Conservation (phyloP, 805 yeast genomes). For the Pichia cephalocereana region DNA sequence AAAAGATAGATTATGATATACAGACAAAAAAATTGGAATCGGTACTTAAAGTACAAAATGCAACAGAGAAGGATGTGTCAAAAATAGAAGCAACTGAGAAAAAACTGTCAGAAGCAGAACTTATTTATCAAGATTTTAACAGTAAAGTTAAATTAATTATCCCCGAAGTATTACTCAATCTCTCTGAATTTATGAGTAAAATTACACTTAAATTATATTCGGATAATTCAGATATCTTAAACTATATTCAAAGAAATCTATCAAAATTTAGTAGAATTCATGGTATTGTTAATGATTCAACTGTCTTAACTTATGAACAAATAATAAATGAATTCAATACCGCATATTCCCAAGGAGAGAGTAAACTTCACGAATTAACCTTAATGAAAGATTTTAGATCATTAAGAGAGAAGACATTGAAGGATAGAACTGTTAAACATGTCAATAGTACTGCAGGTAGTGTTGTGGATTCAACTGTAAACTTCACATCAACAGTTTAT, state of each 20-base stretch:
- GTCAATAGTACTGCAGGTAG: conserved; percentile 19
- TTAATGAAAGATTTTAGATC: conserved; percentile 29
- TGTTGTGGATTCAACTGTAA: conserved; percentile 22
- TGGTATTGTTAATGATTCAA: conserved; percentile 20
- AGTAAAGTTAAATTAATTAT: conserved; percentile 31
- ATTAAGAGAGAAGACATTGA: conserved; percentile 29
- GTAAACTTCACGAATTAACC: conserved; percentile 31
- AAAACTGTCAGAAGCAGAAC: conserved; percentile 24
- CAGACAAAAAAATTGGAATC: conserved; percentile 30
- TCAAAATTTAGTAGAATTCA: conserved; percentile 22
- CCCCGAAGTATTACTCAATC: conserved; percentile 36
- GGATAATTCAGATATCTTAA: conserved; percentile 29
- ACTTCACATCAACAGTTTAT: conserved; percentile 22
- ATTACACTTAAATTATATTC: conserved; percentile 31
- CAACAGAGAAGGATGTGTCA: conserved; percentile 30
- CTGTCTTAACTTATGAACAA: conserved; percentile 19
- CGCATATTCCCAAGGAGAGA: conserved; percentile 27
- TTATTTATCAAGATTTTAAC: conserved; percentile 29
- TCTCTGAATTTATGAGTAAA: conserved; percentile 41
- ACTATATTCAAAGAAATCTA: conserved; percentile 25
- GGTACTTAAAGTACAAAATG: conserved; percentile 18
- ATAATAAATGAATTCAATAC: conserved; percentile 33
- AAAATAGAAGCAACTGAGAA: conserved; percentile 27
- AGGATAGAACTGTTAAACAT: conserved; percentile 21
- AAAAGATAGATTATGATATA: conserved; percentile 34